Conservation (phyloP, 768 basidiomycete genomes). For the Holtermannia corniformis region DNA sequence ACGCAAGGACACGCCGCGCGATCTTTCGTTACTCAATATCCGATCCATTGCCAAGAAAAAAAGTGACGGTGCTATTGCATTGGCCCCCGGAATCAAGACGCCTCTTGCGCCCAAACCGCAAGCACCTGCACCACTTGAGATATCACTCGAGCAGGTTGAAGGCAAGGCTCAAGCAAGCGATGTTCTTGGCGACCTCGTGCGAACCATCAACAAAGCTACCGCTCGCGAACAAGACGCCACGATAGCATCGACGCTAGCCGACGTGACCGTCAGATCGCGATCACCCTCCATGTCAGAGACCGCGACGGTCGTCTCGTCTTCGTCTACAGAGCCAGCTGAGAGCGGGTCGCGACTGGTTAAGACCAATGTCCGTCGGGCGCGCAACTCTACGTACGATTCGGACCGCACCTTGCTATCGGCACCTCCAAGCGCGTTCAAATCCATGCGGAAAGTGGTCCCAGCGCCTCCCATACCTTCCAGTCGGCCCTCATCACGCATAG, state of each 20-base stretch:
- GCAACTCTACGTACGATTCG: not conserved
- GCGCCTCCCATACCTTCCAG: not conserved
- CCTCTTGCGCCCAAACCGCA: slow-evolving; percentile 15
- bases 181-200: slow-evolving; percentile 18
- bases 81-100: slow-evolving; percentile 7
- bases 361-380: not conserved
- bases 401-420: not conserved
- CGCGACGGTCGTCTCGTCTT: not conserved
- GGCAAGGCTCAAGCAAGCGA: slow-evolving; percentile 11
- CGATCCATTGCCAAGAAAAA: slow-evolving; percentile 26
- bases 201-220: slow-evolving; percentile 29
- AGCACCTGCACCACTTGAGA: slow-evolving; percentile 16
- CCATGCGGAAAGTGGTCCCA: slow-evolving; percentile 5
- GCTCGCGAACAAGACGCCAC: slow-evolving; percentile 9
- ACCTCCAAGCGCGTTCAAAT: slow-evolving; percentile 17
- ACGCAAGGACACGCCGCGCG: slow-evolving; percentile 26
- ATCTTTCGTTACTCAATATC: slow-evolving; percentile 16
- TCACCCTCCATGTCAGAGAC: not conserved
- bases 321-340: not conserved
- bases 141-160: slow-evolving; percentile 25
- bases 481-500: not conserved
- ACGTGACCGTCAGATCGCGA: not conserved
- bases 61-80: slow-evolving; percentile 13
- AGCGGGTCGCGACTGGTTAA: no score
- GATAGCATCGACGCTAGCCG: not conserved